These are phyloP conservation scores for Hypoxylon rickii DNA, from an alignment of 495 filamentous ascomycete genomes.

Conservation along the genomic window DNA sequence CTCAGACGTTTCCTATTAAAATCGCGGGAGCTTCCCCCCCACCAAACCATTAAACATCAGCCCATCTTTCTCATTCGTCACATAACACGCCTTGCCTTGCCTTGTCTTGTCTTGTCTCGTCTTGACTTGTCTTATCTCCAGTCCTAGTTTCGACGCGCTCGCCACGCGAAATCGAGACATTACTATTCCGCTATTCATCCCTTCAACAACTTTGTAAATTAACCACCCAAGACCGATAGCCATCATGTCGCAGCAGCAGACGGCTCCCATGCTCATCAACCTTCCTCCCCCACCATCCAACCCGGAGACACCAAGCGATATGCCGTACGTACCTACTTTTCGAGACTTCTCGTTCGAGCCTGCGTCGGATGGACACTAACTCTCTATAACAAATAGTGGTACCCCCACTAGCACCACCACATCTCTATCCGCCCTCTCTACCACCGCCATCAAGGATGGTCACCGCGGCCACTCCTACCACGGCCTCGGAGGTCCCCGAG, in stretches of 20 bases:
- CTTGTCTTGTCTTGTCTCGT: background rate
- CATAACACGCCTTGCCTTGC: background rate
- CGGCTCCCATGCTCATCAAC: constrained; percentile 75
- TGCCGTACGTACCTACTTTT: constrained; percentile 70
- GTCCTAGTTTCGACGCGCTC: constrained; percentile 1
- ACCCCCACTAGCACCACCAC: constrained; percentile 90
- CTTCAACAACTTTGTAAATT: background rate
- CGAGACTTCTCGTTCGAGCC: constrained; percentile 11
- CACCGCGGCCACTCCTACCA: constrained; percentile 72
- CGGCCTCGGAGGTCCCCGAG: constrained; percentile 50
- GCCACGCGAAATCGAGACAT: constrained; percentile 4
- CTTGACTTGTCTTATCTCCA: background rate
- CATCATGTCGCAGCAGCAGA: constrained; percentile 43
- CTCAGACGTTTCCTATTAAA: background rate
- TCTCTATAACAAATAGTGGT: constrained; percentile 58
- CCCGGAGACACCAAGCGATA: constrained; percentile 86
- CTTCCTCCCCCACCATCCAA: constrained; percentile 82
- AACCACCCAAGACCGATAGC: background rate
- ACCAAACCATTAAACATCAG: constrained; percentile 8
- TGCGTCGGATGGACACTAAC: constrained; percentile 8
- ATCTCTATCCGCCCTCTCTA: constrained; percentile 83
- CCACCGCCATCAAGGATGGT: constrained; percentile 92
- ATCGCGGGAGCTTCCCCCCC: background rate
- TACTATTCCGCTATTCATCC: constrained; percentile 3
- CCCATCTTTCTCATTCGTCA: constrained; percentile 10